These are phyloP conservation scores for Parsonsia alboflavescens DNA, from an alignment of 257 asterid species.

Conservation along the genomic window DNA sequence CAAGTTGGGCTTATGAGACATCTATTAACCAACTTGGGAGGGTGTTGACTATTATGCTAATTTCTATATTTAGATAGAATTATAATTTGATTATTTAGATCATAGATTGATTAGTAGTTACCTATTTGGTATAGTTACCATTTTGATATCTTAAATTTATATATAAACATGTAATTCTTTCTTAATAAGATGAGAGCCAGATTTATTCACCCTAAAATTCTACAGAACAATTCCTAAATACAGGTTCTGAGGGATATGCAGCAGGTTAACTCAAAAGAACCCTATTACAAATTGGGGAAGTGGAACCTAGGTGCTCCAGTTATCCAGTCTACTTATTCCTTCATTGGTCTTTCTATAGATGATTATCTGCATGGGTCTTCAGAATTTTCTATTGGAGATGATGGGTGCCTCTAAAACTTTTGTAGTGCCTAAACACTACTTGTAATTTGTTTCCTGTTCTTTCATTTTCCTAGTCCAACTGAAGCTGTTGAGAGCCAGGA, in stretches of 20 bases:
- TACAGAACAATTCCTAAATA: neutral
- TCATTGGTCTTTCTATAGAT: neutral
- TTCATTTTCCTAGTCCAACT: neutral
- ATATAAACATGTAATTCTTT: no score
- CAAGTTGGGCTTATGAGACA: no score
- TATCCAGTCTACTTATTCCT: neutral
- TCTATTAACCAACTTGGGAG: no score
- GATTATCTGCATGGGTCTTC: neutral
- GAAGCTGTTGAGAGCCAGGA: neutral
- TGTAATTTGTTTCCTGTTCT: neutral
- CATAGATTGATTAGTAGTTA: no score
- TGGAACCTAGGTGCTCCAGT: neutral
- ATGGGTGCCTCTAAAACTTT: neutral
- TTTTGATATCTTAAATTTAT: no score
- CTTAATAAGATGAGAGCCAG: no score
- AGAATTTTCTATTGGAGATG: neutral
- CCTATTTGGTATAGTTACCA: no score
- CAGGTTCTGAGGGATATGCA: neutral
- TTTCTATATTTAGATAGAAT: no score
- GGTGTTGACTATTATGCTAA: no score
- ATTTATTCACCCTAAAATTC: no score
- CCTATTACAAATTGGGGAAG: neutral
- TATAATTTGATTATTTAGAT: no score
- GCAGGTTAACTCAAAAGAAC: neutral
- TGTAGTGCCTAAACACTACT: neutral